Evolutionary conservation across 306 rosid species (phyloP).

Genomic region (Arachis hypogaea): DNA sequence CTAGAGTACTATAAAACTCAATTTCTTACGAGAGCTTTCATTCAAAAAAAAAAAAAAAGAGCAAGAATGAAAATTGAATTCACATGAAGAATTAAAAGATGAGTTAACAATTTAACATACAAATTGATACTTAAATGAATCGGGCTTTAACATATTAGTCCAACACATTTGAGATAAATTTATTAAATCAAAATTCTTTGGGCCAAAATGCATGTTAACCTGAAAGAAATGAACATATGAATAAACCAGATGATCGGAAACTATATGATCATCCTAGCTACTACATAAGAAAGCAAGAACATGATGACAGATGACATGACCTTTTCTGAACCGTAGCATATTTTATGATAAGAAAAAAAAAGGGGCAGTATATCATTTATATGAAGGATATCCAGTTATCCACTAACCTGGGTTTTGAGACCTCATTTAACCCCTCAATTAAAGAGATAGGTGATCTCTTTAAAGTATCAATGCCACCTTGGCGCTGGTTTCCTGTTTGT

Average conservation of each 20-base stretch:
- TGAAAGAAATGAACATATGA: neutral
- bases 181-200: no score
- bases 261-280: neutral
- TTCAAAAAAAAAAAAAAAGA: constrained; percentile 18
- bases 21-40: neutral
- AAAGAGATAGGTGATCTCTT: constrained; percentile 29
- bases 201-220: no score
- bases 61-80: neutral
- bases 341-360: constrained; percentile 8
- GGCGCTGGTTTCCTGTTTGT: constrained; percentile 25
- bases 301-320: neutral
- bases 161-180: no score
- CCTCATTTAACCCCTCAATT: constrained; percentile 30
- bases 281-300: neutral
- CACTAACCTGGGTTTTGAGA: constrained; percentile 54
- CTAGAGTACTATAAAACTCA: constrained; percentile 18
- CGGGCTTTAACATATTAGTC: no score
- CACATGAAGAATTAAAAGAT: neutral
- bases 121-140: no score
- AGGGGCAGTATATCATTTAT: neutral
- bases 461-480: constrained; percentile 30
- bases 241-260: neutral
- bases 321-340: neutral
- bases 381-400: constrained; percentile 25
- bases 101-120: no score